Percentiles rank a stretch among this genome's conserved stretches.
Conservation (phyloP, 192 early-diverging fungal genomes). For the Dissophora ornata region DNA sequence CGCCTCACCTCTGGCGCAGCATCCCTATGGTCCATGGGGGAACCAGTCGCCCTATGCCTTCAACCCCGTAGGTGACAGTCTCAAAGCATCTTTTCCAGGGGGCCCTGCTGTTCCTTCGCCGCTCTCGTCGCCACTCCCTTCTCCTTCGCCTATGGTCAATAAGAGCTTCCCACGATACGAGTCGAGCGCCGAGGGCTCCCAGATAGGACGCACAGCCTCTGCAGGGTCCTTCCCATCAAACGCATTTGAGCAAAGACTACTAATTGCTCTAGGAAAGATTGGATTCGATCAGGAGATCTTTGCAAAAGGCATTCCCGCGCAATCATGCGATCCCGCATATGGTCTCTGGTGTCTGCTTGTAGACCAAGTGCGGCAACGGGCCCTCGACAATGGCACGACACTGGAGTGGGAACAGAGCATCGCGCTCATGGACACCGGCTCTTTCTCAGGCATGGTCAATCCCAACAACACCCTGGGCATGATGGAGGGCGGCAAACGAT, state of each 20-base stretch:
- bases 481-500: constrained; percentile 41
- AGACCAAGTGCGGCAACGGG: constrained; percentile 44
- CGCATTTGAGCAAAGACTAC: constrained; percentile 59
- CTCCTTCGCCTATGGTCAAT: constrained; percentile 45
- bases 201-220: constrained; percentile 5
- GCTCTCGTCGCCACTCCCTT: constrained; percentile 38
- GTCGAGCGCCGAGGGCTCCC: constrained; percentile 3
- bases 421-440: constrained; percentile 19
- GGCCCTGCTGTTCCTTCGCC: constrained; percentile 30
- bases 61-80: constrained; percentile 26
- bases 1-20: constrained; percentile 27
- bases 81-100: constrained; percentile 49
- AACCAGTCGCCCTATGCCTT: constrained; percentile 45
- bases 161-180: constrained; percentile 46
- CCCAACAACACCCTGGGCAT: not conserved
- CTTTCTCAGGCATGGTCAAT: too few species aligned
- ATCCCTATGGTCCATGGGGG: constrained; percentile 34
- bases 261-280: constrained; percentile 56
- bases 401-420: constrained; percentile 52
- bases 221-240: constrained; percentile 50
- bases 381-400: constrained; percentile 40
- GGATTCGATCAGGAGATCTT: constrained; percentile 72
- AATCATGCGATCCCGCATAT: constrained; percentile 68
- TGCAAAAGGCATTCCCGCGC: constrained; percentile 62
- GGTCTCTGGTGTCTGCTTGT: constrained; percentile 80